Percentiles rank a stretch among this genome's conserved stretches.
These are phyloP conservation scores for Diaporthe eres DNA, from an alignment of 2,329 filamentous ascomycete species.

Conservation along the genomic window DNA sequence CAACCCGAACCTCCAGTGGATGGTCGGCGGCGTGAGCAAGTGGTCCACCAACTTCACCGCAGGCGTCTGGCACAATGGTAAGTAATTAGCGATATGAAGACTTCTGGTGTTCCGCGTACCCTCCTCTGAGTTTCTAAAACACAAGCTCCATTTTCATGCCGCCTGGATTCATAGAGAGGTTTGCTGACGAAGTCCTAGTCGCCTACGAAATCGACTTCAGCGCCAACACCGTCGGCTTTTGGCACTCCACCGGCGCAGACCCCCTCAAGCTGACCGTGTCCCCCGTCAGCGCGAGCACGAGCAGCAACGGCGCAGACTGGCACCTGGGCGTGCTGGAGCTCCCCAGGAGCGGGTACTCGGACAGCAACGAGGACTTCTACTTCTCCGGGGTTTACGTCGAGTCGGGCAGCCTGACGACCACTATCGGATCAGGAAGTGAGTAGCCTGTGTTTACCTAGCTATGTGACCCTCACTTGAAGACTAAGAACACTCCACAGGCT, in stretches of 20 bases:
- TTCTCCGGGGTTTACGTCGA: slow-evolving; percentile 82
- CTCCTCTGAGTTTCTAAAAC: background rate
- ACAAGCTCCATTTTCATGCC: background rate
- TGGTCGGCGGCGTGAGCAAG: slow-evolving; percentile 70
- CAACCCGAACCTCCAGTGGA: slow-evolving; percentile 73
- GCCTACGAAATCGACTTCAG: slow-evolving; percentile 66
- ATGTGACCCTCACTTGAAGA: background rate
- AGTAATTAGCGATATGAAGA: slow-evolving; percentile 53
- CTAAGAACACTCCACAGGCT: slow-evolving; percentile 10
- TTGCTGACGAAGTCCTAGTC: background rate
- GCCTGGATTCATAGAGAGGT: background rate
- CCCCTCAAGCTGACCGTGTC: slow-evolving; percentile 70
- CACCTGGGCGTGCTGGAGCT: slow-evolving; percentile 79
- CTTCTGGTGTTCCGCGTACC: slow-evolving; percentile 70
- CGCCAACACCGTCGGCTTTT: slow-evolving; percentile 74
- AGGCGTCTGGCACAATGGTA: slow-evolving; percentile 77
- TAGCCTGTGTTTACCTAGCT: background rate
- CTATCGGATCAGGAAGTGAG: slow-evolving; percentile 34
- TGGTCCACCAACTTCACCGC: slow-evolving; percentile 75
- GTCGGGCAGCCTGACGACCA: slow-evolving; percentile 56
- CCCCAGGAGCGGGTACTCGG: slow-evolving; percentile 67
- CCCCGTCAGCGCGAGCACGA: slow-evolving; percentile 70
- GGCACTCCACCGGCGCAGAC: slow-evolving; percentile 75
- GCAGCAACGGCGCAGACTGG: slow-evolving; percentile 79
- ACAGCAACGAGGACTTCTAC: slow-evolving; percentile 75